Percentiles rank a stretch among this genome's conserved stretches.
phyloP scores from a whole-genome alignment of 306 rosid genomes.

The Corylus americana region DNA sequence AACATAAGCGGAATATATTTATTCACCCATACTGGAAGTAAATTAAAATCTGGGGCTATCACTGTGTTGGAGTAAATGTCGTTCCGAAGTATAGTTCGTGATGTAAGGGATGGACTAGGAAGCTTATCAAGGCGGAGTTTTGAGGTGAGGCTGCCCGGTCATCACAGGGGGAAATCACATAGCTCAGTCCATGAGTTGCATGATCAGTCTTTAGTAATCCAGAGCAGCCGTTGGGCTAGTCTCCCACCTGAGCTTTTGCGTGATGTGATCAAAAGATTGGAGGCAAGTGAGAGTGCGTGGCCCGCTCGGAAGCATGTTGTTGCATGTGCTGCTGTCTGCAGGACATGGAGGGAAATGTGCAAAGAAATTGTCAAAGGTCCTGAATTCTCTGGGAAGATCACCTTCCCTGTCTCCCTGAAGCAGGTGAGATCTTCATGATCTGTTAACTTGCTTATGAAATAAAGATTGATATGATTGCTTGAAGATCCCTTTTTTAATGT shows the following conservation, averaged over 20 bases:
- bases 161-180: constrained; percentile 69
- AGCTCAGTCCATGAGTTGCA: constrained; percentile 63
- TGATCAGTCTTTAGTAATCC: constrained; percentile 44
- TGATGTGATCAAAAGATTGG: constrained; percentile 80
- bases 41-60: constrained; percentile 35
- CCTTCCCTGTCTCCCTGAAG: constrained; percentile 86
- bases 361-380: constrained; percentile 73
- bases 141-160: constrained; percentile 75
- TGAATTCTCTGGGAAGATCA: constrained; percentile 78
- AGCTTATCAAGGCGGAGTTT: constrained; percentile 83
- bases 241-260: constrained; percentile 87
- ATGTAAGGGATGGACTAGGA: constrained; percentile 83
- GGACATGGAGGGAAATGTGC: constrained; percentile 94
- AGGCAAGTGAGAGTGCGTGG: constrained; percentile 82
- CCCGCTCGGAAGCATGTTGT: constrained; percentile 81
- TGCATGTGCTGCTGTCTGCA: constrained; percentile 83
- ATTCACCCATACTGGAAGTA: constrained; percentile 25
- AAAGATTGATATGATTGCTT: not conserved
- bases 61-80: constrained; percentile 60
- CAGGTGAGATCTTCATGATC: constrained; percentile 52
- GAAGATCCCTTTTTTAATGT: not conserved
- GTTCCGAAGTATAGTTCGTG: constrained; percentile 90
- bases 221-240: constrained; percentile 79
- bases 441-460: constrained; percentile 2
- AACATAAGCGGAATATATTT: constrained; percentile 25